Percentiles rank a stretch among this genome's conserved stretches.
phyloP scores from a whole-genome alignment of 129 eudicot species.

The Smallanthus sonchifolius region DNA sequence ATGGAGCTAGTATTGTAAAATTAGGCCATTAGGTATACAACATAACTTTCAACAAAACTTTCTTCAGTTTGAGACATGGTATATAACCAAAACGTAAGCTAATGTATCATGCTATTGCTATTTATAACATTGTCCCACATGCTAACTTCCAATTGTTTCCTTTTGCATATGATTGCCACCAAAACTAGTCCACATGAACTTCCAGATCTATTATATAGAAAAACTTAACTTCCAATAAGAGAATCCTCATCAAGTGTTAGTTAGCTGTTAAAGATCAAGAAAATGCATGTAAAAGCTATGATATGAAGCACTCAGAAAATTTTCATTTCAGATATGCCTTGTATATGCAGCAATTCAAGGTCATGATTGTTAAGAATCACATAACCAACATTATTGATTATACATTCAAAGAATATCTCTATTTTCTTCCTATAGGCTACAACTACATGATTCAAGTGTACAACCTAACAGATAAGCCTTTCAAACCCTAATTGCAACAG shows the following conservation, averaged over 20 bases:
- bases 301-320: neutral
- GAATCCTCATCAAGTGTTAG: neutral
- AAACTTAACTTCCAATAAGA: neutral
- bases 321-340: neutral
- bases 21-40: neutral
- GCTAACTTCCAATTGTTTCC: constrained; percentile 2
- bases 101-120: constrained; percentile 8
- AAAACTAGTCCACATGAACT: neutral
- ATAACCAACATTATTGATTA: constrained; percentile 6
- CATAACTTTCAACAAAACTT: neutral
- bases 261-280: neutral
- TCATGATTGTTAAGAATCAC: constrained; percentile 1
- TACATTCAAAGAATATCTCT: neutral
- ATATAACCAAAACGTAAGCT: constrained; percentile 9
- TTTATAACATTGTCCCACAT: constrained; percentile 6
- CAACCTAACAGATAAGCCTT: neutral
- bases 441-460: neutral
- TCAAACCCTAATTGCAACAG: constrained; percentile 2
- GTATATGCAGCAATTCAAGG: constrained; percentile 1
- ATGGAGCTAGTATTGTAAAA: neutral
- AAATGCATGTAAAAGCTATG: neutral
- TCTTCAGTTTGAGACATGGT: neutral
- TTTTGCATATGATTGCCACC: neutral
- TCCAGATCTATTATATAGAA: neutral
- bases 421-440: neutral